Evolutionary conservation across 2,329 filamentous ascomycete genomes (phyloP).

Genomic region (Fusarium humuli): DNA sequence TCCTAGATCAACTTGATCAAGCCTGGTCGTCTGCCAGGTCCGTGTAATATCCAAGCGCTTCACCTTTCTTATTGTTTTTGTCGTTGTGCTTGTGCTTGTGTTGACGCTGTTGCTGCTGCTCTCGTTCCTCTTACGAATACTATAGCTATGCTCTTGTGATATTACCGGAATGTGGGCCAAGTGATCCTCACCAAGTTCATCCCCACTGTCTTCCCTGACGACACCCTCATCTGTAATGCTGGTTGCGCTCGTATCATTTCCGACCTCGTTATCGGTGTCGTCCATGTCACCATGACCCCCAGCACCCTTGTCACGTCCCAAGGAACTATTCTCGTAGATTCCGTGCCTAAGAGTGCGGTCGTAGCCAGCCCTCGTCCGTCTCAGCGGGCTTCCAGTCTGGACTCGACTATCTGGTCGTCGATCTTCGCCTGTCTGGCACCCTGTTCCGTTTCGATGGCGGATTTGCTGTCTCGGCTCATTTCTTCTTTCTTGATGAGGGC

Average conservation of each 20-base stretch:
- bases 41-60: constrained; percentile 33
- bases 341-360: constrained; percentile 4
- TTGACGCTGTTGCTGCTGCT: not conserved
- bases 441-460: constrained; percentile 8
- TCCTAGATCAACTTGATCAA: constrained; percentile 21
- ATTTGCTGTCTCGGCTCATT: constrained; percentile 12
- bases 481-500: constrained; percentile 30
- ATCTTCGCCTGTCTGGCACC: constrained; percentile 19
- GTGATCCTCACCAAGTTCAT: constrained; percentile 37
- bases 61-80: constrained; percentile 20
- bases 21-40: constrained; percentile 21
- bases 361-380: constrained; percentile 14
- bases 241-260: constrained; percentile 29
- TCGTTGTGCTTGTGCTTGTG: not conserved
- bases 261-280: constrained; percentile 16
- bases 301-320: constrained; percentile 26
- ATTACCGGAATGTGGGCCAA: not conserved
- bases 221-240: constrained; percentile 24
- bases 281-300: constrained; percentile 14
- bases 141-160: not conserved
- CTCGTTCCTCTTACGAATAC: not conserved
- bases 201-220: constrained; percentile 30
- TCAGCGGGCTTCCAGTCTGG: constrained; percentile 12
- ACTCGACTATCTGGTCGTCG: constrained; percentile 24
- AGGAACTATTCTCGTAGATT: constrained; percentile 8